Evolutionary conservation across 2,329 filamentous ascomycete genomes (phyloP), one percentile per base, ranked within the genome.

Genomic region (Capronia americana): DNA sequence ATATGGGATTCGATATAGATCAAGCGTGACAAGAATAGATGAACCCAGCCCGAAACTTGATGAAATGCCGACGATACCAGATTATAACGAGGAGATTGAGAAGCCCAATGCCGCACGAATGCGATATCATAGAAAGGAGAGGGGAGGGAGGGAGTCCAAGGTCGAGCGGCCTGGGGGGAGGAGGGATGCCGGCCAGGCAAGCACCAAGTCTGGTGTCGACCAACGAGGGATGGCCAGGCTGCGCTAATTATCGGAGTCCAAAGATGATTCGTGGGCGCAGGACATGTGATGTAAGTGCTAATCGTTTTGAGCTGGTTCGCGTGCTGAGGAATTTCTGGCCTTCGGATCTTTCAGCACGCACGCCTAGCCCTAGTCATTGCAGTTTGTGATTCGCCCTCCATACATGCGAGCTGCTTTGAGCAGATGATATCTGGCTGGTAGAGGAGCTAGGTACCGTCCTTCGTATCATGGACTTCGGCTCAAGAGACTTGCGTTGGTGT

Each of bases 271-370:
- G 57, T 23, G 6, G 14, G 20, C 12, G 48, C 4, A 4, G 20
- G 11, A 30, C 24, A 14, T 28, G 57, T 34, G 30, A 56, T 24
- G 14, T 56, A 3, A 14, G n/a, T 30, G n/a, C 38, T 58, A 46
- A 23, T 14, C 32, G 4, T 41, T 30, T 38, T 11, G n/a, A 10
- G 38, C 7, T 4, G 12, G 14, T 23, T 41, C 55, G 53, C 53
- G 57, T 59, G 23, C 57, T 59, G 38, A 59, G 41, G 44, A 46
- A 48, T 59, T 59, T 54, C 48, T 12, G 28, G 30, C 32, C 24
- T 30, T 28, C 58, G 26, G 46, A 53, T 61, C 58, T 59, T 20
- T 46, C 57, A 23, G 26, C 38, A 41, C 46, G 41, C 41, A 34
- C 12, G 7, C n/a, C 20, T 23, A 24, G 17, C 11, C 24, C 23